These are phyloP conservation scores for Castanea sativa DNA, from an alignment of 306 rosid species.

Conservation along the genomic window DNA sequence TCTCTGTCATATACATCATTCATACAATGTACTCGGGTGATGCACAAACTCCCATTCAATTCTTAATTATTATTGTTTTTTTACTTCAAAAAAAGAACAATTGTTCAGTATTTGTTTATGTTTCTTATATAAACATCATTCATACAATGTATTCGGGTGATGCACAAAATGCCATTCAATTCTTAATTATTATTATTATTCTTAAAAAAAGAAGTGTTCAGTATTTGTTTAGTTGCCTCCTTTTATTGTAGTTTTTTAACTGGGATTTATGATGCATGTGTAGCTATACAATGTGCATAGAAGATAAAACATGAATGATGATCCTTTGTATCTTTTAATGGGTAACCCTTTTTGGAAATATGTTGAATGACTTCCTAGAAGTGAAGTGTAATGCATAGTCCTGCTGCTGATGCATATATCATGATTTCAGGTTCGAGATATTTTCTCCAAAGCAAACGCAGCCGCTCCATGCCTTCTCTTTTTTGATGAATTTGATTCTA, in stretches of 20 bases:
- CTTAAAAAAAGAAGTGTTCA: not conserved
- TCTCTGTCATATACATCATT: not conserved
- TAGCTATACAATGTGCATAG: not conserved
- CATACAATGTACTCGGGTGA: not conserved
- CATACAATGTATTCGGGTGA: not conserved
- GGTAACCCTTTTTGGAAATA: not conserved
- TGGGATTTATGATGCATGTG: not conserved
- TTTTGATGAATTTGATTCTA: slow-evolving; percentile 96
- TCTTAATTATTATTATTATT: not conserved
- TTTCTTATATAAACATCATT: not conserved
- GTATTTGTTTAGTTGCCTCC: not conserved
- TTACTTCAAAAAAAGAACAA: not conserved
- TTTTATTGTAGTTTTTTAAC: not conserved
- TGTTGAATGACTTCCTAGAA: not conserved
- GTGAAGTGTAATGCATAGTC: not conserved
- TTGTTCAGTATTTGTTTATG: not conserved
- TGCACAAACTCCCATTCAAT: not conserved
- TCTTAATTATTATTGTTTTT: not conserved
- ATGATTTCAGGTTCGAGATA: slow-evolving; percentile 85
- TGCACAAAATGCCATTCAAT: not conserved
- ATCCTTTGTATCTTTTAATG: not conserved
- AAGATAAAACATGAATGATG: not conserved
- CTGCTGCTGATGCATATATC: slow-evolving; percentile 19
- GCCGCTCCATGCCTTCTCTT: slow-evolving; percentile 97
- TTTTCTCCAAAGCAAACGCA: slow-evolving; percentile 91